These are phyloP conservation scores for Diplodia corticola DNA, from an alignment of 2,329 filamentous ascomycete genomes.

Conservation along the genomic window DNA sequence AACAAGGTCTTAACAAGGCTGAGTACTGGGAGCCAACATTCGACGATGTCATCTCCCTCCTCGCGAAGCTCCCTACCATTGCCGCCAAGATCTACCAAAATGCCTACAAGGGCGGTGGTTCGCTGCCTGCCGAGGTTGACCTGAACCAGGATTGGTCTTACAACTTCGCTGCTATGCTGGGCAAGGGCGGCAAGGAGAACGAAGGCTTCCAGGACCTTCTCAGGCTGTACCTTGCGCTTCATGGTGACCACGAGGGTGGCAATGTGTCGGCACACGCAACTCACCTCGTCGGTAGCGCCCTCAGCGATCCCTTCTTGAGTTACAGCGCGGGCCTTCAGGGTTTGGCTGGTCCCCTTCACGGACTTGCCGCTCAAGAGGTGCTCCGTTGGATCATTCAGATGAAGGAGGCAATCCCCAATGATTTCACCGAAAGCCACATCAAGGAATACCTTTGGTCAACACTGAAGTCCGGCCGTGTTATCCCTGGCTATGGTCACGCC, in stretches of 20 bases:
- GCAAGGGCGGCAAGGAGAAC: conserved; percentile 83
- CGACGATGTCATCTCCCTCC: conserved; percentile 88
- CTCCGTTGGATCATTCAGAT: conserved; percentile 96
- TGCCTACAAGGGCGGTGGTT: conserved; percentile 71
- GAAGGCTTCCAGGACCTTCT: conserved; percentile 95
- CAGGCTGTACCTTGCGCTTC: conserved; percentile 89
- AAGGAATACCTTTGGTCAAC: conserved; percentile 89
- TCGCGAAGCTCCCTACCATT: conserved; percentile 95
- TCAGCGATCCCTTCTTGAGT: conserved; percentile 92
- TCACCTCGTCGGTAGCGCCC: conserved; percentile 89
- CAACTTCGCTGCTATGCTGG: conserved; percentile 96
- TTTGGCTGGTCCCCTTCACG: conserved; percentile 89
- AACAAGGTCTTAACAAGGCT: conserved; percentile 85
- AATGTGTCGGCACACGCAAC: conserved; percentile 96
- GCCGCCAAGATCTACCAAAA: conserved; percentile 98
- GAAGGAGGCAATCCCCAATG: conserved; percentile 79
- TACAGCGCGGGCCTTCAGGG: conserved; percentile 96
- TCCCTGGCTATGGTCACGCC: conserved; percentile 93
- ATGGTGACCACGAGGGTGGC: conserved; percentile 97
- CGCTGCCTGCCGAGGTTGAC: conserved; percentile 76
- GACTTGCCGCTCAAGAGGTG: conserved; percentile 94
- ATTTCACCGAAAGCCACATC: conserved; percentile 78
- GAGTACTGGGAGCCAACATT: conserved; percentile 99
- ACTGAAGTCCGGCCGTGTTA: conserved; percentile 88
- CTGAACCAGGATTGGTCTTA: conserved; percentile 92